A percentile compares a stretch with the other conserved stretches of the same genome.
These are phyloP conservation scores for Phytophthora palmivora DNA, from an alignment of 352 stramenopile species.

Conservation along the genomic window DNA sequence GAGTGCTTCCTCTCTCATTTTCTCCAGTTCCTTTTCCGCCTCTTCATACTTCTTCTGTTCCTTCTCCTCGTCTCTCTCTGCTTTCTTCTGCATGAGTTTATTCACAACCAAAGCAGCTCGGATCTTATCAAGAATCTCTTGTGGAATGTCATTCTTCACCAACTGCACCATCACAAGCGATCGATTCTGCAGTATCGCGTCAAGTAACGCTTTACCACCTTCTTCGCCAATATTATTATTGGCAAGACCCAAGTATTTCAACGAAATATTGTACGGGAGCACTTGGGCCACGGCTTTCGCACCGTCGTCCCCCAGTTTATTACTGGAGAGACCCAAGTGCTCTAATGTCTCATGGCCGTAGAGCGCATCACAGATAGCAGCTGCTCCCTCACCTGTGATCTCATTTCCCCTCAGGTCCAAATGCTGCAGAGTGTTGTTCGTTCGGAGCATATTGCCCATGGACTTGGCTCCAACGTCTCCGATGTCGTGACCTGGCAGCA, in stretches of 20 bases:
- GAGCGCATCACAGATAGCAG: constrained; percentile 44
- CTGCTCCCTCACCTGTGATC: constrained; percentile 44
- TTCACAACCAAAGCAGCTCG: constrained; percentile 53
- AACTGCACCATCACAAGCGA: constrained; percentile 53
- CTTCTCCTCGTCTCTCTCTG: constrained; percentile 48
- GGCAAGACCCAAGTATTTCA: constrained; percentile 57
- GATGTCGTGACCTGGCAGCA: constrained; percentile 65
- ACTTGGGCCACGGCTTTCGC: constrained; percentile 53
- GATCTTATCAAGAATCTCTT: constrained; percentile 44
- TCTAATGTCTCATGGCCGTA: constrained; percentile 60
- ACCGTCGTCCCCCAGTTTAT: constrained; percentile 53
- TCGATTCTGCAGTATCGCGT: constrained; percentile 53
- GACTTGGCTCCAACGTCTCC: constrained; percentile 48
- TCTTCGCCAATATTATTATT: constrained; percentile 55
- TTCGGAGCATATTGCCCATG: constrained; percentile 60
- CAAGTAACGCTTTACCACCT: constrained; percentile 50
- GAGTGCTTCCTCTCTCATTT: constrained; percentile 21
- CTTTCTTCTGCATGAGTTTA: constrained; percentile 55
- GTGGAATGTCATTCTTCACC: constrained; percentile 52
- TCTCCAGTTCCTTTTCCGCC: constrained; percentile 27
- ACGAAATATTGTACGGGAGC: constrained; percentile 56
- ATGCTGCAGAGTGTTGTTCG: constrained; percentile 57
- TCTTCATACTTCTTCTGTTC: constrained; percentile 34
- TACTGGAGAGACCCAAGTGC: constrained; percentile 52
- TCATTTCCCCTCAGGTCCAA: constrained; percentile 60